These are phyloP conservation scores for Boletus coccyginus DNA, from an alignment of 768 basidiomycete genomes.

Conservation along the genomic window DNA sequence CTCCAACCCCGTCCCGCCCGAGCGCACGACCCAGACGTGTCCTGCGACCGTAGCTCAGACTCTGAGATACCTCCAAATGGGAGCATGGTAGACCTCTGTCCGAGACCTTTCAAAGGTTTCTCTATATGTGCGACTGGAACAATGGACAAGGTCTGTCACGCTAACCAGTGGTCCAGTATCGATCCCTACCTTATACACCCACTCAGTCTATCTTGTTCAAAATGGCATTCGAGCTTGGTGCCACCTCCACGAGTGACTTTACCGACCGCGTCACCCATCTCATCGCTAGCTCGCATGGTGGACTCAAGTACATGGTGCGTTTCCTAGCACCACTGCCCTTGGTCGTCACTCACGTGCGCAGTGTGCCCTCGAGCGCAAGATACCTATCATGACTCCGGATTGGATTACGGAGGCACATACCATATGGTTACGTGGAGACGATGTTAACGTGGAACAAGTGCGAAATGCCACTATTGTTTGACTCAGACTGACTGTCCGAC, in stretches of 20 bases:
- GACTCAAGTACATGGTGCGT: conserved; percentile 78
- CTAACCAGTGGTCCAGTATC: background rate
- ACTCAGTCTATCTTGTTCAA: conserved; percentile 66
- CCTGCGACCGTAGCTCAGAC: conserved; percentile 43
- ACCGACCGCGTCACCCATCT: conserved; percentile 89
- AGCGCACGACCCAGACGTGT: conserved; percentile 24
- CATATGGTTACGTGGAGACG: conserved; percentile 77
- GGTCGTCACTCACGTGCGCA: conserved; percentile 28
- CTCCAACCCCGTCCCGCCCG: conserved; percentile 22
- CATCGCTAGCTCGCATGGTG: conserved; percentile 74
- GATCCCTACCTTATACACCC: background rate
- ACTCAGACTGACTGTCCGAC: background rate
- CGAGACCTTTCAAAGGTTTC: conserved; percentile 64
- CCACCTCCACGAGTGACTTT: conserved; percentile 62
- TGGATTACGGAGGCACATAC: conserved; percentile 77
- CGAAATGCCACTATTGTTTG: conserved; percentile 8
- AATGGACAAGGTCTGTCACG: conserved; percentile 63
- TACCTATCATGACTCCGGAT: conserved; percentile 73
- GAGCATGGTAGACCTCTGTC: conserved; percentile 47
- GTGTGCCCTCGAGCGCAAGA: conserved; percentile 79
- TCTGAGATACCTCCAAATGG: conserved; percentile 49
- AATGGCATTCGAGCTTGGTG: conserved; percentile 80
- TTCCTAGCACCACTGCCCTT: background rate
- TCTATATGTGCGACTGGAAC: conserved; percentile 75
- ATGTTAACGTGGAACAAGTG: conserved; percentile 67